Base-by-base conservation (phyloP, 768 basidiomycete species). In the Phanerodontia chrysosporium region DNA sequence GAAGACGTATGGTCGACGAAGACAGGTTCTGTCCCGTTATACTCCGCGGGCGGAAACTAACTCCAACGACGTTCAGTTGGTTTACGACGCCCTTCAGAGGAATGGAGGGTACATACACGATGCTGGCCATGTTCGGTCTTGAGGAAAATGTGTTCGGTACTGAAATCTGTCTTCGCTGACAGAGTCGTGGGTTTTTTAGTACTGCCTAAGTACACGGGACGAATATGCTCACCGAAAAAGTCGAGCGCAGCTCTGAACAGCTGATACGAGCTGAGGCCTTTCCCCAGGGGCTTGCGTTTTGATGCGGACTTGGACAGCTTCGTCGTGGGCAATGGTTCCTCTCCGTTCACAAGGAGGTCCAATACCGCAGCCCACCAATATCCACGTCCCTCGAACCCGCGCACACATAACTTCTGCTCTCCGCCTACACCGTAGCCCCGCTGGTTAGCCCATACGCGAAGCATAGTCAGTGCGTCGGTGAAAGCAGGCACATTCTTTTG, bases 381-480 rank as follows among this genome's bases (percentile, higher is more conserved):
- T 0, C 90, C 90, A 24, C 78, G 75, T 7, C 79, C 80, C 66
- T 85, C 89, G 67, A 87, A 95, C 16, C 91, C 91, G 16, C 80
- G 76, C 3, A 90, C 75, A 64, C 83, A 87, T 61, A 83, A 67
- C 44, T 76, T 72, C 4, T 18, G 8, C 39, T 42, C 39, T 3
- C 73, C 70, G 12, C 87, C 83, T 61, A 80, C 78, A 2, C 83
- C 80, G 63, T 87, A 94, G 0, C 93, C 93, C 44, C 95, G 79
- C 65, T 95, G 89, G 51, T 86, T 85, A 1, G 91, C 92, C 97
- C 97, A 99, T 16, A 95, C 81, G 10, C 92, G 83, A 16, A 98
- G 81, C 0, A 98, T 77, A 0, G 88, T 78, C 9, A 93, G 70
- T 0, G 92, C 92, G 52, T 95, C 87, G 1, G 73, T 70, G 69